Base-by-base conservation (phyloP, 2,329 filamentous ascomycete genomes). In the Epichloe elymi region DNA sequence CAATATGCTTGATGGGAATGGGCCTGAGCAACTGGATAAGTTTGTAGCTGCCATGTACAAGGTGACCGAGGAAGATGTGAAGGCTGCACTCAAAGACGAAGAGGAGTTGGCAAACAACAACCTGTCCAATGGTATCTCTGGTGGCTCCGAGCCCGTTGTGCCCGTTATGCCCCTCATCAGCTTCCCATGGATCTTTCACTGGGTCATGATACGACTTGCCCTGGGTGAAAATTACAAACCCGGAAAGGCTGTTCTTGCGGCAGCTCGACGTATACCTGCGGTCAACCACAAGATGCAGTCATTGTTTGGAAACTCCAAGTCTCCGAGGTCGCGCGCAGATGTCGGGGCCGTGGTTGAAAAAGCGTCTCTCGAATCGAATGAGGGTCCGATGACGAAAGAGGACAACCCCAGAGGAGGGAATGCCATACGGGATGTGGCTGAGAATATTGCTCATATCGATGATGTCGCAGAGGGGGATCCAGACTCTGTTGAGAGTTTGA, bases 141-240 rank as follows among this genome's bases (percentile, higher is more conserved):
- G 5, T 39, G 45, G 6, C 43, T 17, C 8, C 15, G 39, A 39
- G 3, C 11, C 14, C 7, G 11, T 20, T 6, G 54, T 66, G 46
- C 46, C 33, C 15, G 20, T 14, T 2, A 84, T 89, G 74, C 91
- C 93, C 0, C 71, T 97, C 8, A 93, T 96, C 59, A 93, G 85
- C 53, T 97, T 96, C 59, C 91, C 93, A 0, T 98, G 93, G 93
- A 71, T 97, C 2, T 95, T 97, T 56, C 74, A 82, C 12, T 74
- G 76, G 43, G 78, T 88, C 30, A 56, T 70, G 57, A 61, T 64
- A 38, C 61, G 64, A 14, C 59, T 70, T 33, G 65, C 60, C 4
- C 56, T 56, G n/a, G 59, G 61, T 3, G 55, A 55, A 15, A 54
- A 49, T n/a, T 58, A 60, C 44, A 56, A 59, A 26, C 58, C 57